Evolutionary conservation across 805 yeast species (phyloP).

Genomic region (Danielia reshetovae): DNA sequence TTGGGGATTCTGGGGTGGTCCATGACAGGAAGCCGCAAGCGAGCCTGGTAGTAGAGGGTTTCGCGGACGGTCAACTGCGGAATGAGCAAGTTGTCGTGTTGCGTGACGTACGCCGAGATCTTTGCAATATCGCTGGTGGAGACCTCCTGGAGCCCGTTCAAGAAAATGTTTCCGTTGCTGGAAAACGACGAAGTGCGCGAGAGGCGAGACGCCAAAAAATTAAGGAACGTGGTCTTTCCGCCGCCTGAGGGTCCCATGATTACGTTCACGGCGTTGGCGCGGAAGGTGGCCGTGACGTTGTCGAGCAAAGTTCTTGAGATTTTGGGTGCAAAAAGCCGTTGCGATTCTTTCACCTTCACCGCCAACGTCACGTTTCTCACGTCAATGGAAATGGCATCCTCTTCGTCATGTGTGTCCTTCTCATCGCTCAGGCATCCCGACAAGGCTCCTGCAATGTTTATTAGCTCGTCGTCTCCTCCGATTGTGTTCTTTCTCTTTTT

Average conservation of each 20-base stretch:
- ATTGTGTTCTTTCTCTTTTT: slow-evolving; percentile 30
- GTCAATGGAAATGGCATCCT: slow-evolving; percentile 5
- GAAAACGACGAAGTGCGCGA: slow-evolving; percentile 20
- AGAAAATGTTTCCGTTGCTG: slow-evolving; percentile 22
- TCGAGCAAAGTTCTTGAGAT: slow-evolving; percentile 24
- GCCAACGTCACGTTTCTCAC: slow-evolving; percentile 11
- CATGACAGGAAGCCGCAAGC: slow-evolving; percentile 50
- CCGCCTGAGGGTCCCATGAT: slow-evolving; percentile 83
- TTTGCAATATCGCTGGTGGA: slow-evolving; percentile 21
- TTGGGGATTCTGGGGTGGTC: slow-evolving; percentile 39
- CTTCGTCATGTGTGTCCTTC: not conserved
- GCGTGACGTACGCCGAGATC: slow-evolving; percentile 72
- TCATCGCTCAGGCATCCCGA: not conserved
- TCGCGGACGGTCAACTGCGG: slow-evolving; percentile 75
- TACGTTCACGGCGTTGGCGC: slow-evolving; percentile 57
- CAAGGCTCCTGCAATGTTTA: slow-evolving; percentile 1
- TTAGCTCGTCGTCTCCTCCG: slow-evolving; percentile 19
- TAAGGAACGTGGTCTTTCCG: slow-evolving; percentile 69
- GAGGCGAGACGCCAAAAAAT: slow-evolving; percentile 58
- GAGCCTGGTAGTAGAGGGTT: slow-evolving; percentile 70
- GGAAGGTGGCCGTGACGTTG: slow-evolving; percentile 48
- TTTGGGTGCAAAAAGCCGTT: slow-evolving; percentile 5
- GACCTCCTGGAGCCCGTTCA: slow-evolving; percentile 26
- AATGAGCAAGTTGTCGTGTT: slow-evolving; percentile 70
- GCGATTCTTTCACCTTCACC: slow-evolving; percentile 12